A percentile compares a stretch with the other conserved stretches of the same genome.
These are phyloP conservation scores for Cercospora nicotianae DNA, from an alignment of 2,329 filamentous ascomycete genomes.

Conservation along the genomic window DNA sequence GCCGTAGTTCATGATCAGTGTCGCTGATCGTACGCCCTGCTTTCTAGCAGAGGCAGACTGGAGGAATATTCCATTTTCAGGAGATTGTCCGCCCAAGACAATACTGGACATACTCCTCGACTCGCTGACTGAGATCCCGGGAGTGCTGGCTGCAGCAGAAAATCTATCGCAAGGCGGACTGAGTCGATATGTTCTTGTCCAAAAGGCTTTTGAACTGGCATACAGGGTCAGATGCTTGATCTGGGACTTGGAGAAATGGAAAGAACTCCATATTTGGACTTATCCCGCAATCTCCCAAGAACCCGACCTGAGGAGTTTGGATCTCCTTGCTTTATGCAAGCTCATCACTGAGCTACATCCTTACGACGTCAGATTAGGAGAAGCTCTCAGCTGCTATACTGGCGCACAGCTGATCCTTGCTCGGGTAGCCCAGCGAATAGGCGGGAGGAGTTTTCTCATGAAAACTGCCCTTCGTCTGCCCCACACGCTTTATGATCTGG, in stretches of 20 bases:
- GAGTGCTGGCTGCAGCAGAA: conserved; percentile 10
- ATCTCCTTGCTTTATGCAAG: conserved; percentile 13
- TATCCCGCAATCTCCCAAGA: not conserved
- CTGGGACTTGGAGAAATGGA: conserved; percentile 14
- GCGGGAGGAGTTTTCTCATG: conserved; percentile 12
- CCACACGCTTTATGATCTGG: conserved; percentile 12
- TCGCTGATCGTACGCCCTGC: conserved; percentile 7
- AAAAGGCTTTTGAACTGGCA: conserved; percentile 10
- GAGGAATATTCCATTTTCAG: conserved; percentile 17
- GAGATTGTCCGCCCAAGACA: conserved; percentile 15
- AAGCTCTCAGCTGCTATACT: conserved; percentile 16
- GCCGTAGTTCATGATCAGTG: conserved; percentile 8
- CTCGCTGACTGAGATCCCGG: conserved; percentile 10
- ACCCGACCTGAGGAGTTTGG: not conserved
- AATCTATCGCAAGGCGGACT: not conserved
- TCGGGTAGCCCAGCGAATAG: conserved; percentile 9
- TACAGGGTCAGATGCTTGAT: conserved; percentile 12
- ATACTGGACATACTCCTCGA: conserved; percentile 13
- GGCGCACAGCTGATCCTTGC: conserved; percentile 17
- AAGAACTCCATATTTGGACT: conserved; percentile 9
- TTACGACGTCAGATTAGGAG: conserved; percentile 11
- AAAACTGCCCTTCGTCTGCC: conserved; percentile 10
- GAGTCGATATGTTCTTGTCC: conserved; percentile 8
- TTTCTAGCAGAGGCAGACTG: conserved; percentile 12
- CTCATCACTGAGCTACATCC: conserved; percentile 2